These are phyloP conservation scores for Heimioporus sp. DNA, from an alignment of 768 basidiomycete species.

Conservation along the genomic window DNA sequence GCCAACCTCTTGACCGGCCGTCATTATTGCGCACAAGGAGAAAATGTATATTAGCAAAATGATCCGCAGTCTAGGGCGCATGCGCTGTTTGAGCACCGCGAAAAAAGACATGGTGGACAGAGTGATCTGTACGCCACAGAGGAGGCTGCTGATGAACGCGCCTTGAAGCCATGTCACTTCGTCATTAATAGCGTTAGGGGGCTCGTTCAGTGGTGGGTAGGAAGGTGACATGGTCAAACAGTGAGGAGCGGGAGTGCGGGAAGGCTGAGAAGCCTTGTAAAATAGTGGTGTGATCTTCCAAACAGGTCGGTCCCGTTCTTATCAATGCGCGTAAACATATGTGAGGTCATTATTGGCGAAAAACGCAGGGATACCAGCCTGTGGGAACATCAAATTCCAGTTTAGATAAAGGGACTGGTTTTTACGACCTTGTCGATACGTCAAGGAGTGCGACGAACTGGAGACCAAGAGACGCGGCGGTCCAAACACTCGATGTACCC, in stretches of 20 bases:
- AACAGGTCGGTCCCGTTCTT: background rate
- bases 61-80: slow-evolving; percentile 11
- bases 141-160: slow-evolving; percentile 18
- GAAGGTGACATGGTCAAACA: slow-evolving; percentile 5
- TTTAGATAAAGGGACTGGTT: background rate
- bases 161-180: slow-evolving; percentile 22
- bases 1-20: slow-evolving; percentile 10
- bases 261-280: slow-evolving; percentile 5
- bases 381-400: slow-evolving; percentile 8
- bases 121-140: slow-evolving; percentile 19
- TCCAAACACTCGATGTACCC: background rate
- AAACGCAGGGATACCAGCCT: background rate
- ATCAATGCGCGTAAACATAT: slow-evolving; percentile 1
- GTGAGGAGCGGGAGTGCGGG: background rate
- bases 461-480: background rate
- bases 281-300: background rate
- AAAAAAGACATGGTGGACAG: slow-evolving; percentile 19
- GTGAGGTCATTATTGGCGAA: background rate
- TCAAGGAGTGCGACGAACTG: background rate
- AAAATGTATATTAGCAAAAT: slow-evolving; percentile 12
- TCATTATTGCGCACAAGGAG: slow-evolving; percentile 13
- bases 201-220: background rate
- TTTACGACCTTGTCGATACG: background rate
- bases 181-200: background rate
- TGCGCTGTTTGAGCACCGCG: slow-evolving; percentile 12